Evolutionary conservation across 2,329 filamentous ascomycete genomes (phyloP).

Genomic region (Chrysoporthe deuterocubensis): DNA sequence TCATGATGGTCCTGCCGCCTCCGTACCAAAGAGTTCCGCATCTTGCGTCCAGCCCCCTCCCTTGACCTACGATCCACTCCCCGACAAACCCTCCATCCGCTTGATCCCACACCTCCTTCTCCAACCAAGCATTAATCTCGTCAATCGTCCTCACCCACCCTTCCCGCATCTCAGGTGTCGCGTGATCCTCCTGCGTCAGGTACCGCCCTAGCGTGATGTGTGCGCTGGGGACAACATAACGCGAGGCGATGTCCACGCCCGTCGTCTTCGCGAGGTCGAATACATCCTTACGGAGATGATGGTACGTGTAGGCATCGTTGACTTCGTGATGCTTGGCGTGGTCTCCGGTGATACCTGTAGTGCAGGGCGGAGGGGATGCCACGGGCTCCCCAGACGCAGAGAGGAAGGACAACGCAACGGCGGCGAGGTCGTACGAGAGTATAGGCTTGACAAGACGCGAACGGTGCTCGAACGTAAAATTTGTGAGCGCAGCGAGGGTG

Average conservation of each 20-base stretch:
- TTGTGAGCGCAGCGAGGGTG: constrained; percentile 62
- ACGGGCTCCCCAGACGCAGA: constrained; percentile 70
- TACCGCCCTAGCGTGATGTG: constrained; percentile 89
- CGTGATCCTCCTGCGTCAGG: constrained; percentile 68
- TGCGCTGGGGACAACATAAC: constrained; percentile 87
- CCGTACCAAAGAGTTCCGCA: constrained; percentile 86
- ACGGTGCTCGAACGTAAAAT: constrained; percentile 69
- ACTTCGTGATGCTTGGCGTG: constrained; percentile 25
- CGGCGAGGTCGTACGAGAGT: constrained; percentile 82
- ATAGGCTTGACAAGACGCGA: constrained; percentile 80
- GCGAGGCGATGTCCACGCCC: constrained; percentile 72
- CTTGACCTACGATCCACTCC: constrained; percentile 88
- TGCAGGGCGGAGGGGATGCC: constrained; percentile 43
- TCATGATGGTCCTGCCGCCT: constrained; percentile 70
- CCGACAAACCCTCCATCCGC: constrained; percentile 52
- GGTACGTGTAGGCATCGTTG: constrained; percentile 79
- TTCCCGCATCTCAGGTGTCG: constrained; percentile 60
- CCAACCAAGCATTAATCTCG: constrained; percentile 75
- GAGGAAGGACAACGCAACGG: constrained; percentile 84
- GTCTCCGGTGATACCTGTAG: constrained; percentile 28
- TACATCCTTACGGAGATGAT: constrained; percentile 83
- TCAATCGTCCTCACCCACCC: constrained; percentile 74
- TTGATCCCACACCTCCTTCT: constrained; percentile 70
- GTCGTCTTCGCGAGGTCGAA: constrained; percentile 64
- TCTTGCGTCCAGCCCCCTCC: constrained; percentile 77